Base-by-base conservation (phyloP, 306 rosid species). In the Rosa rugosa region DNA sequence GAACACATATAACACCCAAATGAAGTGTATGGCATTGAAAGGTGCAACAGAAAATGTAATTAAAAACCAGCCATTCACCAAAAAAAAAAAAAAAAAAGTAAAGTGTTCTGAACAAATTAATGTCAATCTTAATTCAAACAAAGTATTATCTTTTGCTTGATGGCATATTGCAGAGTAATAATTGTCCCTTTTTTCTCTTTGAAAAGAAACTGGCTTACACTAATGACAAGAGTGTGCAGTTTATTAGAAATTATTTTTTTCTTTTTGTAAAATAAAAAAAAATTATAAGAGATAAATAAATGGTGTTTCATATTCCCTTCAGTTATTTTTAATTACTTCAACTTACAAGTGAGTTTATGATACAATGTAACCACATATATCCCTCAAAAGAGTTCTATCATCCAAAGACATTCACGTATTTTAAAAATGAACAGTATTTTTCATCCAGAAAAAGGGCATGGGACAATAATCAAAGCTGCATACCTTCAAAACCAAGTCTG, bases 401-500 rank as follows among this genome's bases (percentile, higher is more conserved):
- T 2, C 18, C 53, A 62, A 34, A 45, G 3, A 63, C 71, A 17
- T 44, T 22, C 67, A 44, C 8, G 4, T 60, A 62, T 3, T 66
- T 36, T 6, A 44, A 9, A 50, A 75, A 59, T 0, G 6, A 74
- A 25, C 36, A 22, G 41, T 41, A 41, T 16, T n/a, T 57, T 38
- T 46, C 23, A 7, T 22, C 18, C 40, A 4, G 20, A 44, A 8
- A 74, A 75, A 75, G 13, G 71, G 7, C 10, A 16, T 27, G 22
- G 51, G 40, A 31, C 57, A 45, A 40, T 11, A 62, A 56, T 60
- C 59, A 9, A 46, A 63, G 71, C 70, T 71, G 79, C 60, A 75
- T 87, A 93, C 99, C 99, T 93, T 96, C 80, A 96, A 81, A 82
- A 90, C 89, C 79, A 96, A 90, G 91, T 93, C 98, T 40, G 93